Percentiles rank a stretch among this genome's conserved stretches.
Evolutionary conservation across 495 filamentous ascomycete species (phyloP).

Genomic region (Niebla homalea): DNA sequence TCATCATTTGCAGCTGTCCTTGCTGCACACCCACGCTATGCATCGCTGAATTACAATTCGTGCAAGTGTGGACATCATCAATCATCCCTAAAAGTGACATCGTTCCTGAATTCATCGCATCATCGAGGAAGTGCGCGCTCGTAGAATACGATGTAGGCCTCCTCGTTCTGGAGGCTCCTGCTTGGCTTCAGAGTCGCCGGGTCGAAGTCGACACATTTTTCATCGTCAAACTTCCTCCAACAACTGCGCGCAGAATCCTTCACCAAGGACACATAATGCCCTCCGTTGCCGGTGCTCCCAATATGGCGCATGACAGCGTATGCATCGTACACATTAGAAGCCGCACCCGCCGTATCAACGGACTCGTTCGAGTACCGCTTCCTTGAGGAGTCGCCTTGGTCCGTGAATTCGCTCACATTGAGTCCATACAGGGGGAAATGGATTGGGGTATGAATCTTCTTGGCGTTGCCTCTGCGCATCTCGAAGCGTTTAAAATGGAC

Average conservation of each 20-base stretch:
- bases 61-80: background rate
- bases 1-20: constrained; percentile 45
- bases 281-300: constrained; percentile 47
- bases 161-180: constrained; percentile 43
- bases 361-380: constrained; percentile 6
- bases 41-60: constrained; percentile 13
- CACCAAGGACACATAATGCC: constrained; percentile 57
- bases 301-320: constrained; percentile 60
- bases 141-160: constrained; percentile 60
- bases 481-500: constrained; percentile 66
- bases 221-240: constrained; percentile 59
- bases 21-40: constrained; percentile 18
- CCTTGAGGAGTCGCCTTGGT: constrained; percentile 5
- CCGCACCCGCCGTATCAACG: constrained; percentile 38
- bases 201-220: constrained; percentile 42
- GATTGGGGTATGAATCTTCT: constrained; percentile 55
- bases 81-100: constrained; percentile 3
- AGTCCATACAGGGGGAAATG: constrained; percentile 54
- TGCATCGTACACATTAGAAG: constrained; percentile 57
- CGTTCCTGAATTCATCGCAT: constrained; percentile 17
- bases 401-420: constrained; percentile 35
- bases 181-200: constrained; percentile 34
- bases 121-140: constrained; percentile 40
- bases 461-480: constrained; percentile 41
- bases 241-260: constrained; percentile 44